Conservation (phyloP, 129 eudicot species). For the Kitagawia praeruptora region DNA sequence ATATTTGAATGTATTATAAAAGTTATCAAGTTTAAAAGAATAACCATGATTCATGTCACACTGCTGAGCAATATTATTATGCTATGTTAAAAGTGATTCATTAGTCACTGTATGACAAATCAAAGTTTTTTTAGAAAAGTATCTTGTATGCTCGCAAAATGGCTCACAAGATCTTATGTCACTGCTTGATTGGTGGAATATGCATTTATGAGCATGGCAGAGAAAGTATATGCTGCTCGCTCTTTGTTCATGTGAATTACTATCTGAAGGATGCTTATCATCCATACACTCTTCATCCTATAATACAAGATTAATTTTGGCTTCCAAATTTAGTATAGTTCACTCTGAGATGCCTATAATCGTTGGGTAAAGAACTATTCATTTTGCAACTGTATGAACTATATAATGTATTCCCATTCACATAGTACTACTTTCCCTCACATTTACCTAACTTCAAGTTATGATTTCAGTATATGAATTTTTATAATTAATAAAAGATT, state of each 20-base stretch:
- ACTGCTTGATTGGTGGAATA: background rate
- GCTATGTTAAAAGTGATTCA: background rate
- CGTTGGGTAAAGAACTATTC: background rate
- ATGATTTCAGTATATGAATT: no score
- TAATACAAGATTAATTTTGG: background rate
- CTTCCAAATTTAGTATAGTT: background rate
- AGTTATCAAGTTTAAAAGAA: background rate
- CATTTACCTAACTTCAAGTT: background rate
- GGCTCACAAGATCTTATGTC: background rate
- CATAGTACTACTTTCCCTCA: background rate
- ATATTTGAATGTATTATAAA: background rate
- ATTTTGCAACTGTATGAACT: background rate
- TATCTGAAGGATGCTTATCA: background rate
- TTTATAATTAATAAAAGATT: background rate
- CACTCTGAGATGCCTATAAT: background rate
- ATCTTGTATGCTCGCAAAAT: background rate
- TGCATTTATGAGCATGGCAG: background rate
- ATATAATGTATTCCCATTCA: background rate
- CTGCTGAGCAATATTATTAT: background rate
- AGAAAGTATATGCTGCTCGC: background rate
- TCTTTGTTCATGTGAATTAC: slow-evolving; percentile 1
- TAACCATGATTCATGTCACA: background rate
- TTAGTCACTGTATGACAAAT: background rate
- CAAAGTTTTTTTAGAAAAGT: background rate
- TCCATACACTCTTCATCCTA: background rate